A percentile compares a stretch with the other conserved stretches of the same genome.
Evolutionary conservation across 1,139 yeast species (phyloP).

Genomic region (Yarrowia galli): DNA sequence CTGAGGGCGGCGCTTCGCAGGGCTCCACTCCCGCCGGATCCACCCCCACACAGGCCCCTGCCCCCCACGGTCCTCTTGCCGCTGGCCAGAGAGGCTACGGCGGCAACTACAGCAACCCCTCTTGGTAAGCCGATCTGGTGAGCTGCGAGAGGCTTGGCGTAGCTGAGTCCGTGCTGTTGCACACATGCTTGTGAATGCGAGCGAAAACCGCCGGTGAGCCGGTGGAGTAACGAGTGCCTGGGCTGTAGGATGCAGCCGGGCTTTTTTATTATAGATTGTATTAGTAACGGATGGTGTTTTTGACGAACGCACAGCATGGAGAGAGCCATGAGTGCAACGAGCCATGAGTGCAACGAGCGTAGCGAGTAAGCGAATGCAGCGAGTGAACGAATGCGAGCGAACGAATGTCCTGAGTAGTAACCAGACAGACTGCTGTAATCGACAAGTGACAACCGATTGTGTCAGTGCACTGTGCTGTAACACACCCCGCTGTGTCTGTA

Average conservation of each 20-base stretch:
- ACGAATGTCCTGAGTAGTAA: too few relatives aligned
- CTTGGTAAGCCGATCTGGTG: slow-evolving; percentile 26
- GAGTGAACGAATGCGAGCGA: too few relatives aligned
- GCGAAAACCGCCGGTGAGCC: slow-evolving; percentile 5
- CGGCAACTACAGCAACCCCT: slow-evolving; percentile 28
- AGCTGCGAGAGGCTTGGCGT: too few relatives aligned
- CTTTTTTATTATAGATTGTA: slow-evolving; percentile 38
- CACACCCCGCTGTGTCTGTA: too few relatives aligned
- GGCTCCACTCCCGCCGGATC: slow-evolving; percentile 22
- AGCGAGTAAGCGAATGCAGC: not conserved
- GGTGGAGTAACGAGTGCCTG: slow-evolving; percentile 16
- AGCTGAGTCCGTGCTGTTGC: not conserved
- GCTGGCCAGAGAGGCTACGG: slow-evolving; percentile 20
- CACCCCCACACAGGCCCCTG: slow-evolving; percentile 36
- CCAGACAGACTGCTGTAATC: too few relatives aligned
- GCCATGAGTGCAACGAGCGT: not conserved
- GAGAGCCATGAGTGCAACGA: too few relatives aligned
- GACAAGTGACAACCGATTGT: too few relatives aligned
- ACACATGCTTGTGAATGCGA: too few relatives aligned
- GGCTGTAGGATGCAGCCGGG: not conserved
- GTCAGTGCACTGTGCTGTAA: too few relatives aligned
- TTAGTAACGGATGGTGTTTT: slow-evolving; percentile 35
- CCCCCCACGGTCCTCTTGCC: slow-evolving; percentile 31
- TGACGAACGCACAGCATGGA: too few relatives aligned
- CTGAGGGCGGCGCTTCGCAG: slow-evolving; percentile 25